Percentiles rank a stretch among this genome's conserved stretches.
phyloP scores from a whole-genome alignment of 331 rosid species.

The Malus hybrid region DNA sequence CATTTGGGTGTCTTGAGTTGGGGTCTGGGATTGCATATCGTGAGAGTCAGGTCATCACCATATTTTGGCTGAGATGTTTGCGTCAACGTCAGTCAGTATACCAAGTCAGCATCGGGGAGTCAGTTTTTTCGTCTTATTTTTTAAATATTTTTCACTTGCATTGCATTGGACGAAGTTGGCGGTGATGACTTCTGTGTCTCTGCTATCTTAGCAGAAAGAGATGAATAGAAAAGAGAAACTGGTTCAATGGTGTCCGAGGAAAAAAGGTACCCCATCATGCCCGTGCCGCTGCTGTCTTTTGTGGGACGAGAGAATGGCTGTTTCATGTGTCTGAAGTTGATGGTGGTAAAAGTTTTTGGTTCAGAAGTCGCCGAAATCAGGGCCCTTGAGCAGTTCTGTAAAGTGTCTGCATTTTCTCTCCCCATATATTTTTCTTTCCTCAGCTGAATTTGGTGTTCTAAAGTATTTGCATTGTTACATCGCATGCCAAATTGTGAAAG shows the following conservation, averaged over 20 bases:
- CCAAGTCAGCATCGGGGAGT: conserved; percentile 42
- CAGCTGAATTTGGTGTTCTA: conserved; percentile 31
- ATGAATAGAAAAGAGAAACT: conserved; percentile 20
- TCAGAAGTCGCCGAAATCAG: conserved; percentile 5
- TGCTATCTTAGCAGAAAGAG: conserved; percentile 64
- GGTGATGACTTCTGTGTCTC: conserved; percentile 45
- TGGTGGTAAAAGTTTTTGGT: conserved; percentile 24
- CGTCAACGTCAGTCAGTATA: conserved; percentile 33
- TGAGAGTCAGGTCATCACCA: conserved; percentile 75
- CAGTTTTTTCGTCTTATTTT: conserved; percentile 19
- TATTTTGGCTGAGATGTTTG: conserved; percentile 50
- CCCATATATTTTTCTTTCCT: conserved; percentile 9
- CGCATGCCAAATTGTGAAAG: conserved; percentile 8
- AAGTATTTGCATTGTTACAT: conserved; percentile 23
- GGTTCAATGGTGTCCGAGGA: conserved; percentile 19
- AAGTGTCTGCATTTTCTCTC: conserved; percentile 27
- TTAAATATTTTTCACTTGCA: conserved; percentile 31
- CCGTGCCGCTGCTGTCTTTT: conserved; percentile 18
- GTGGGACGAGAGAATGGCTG: conserved; percentile 22
- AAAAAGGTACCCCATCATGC: conserved; percentile 16
- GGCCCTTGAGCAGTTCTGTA: conserved; percentile 14
- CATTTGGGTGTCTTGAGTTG: conserved; percentile 54
- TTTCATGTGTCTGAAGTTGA: neutral
- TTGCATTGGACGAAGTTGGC: conserved; percentile 43
- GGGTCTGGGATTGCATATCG: conserved; percentile 67